Evolutionary conservation across 129 eudicot species (phyloP), one percentile per base, ranked within the genome.

Genomic region (sunflower (Helianthus annuus)): DNA sequence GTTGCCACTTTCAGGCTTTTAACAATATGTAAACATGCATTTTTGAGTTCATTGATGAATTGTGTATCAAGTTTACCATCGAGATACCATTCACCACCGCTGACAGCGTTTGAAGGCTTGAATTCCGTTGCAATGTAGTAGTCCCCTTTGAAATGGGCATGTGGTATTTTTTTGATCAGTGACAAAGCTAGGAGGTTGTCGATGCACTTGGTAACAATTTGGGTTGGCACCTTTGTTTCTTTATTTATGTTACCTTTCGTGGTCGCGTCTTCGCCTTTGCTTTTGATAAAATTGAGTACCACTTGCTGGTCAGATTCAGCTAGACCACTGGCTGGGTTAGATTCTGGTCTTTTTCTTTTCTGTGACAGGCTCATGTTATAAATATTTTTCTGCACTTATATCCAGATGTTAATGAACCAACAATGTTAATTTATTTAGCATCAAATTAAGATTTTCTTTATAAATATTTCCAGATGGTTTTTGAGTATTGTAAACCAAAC

Each of bases 31-130:
- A 29, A 42, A 79, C 87, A 84, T 9, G 62, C 0, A 7, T 32
- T 32, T 72, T 62, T 86, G 2, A 86, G 78, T 10, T 14, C 39
- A 10, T 19, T 19, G 22, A 91, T 84, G 54, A 80, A 72, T 2
- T 53, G 79, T 12, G 55, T 66, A 66, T 88, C 90, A 4, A 91
- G 88, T 7, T 76, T 53, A 38, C 96, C 97, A 19, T 78, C 86
- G 1, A 39, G 64, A 62, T 84, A 91, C 92, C 92, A 91, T 4
- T 55, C 70, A 6, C 97, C 97, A 6, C 97, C 97, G 2, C 81
- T 82, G 5, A 88, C 46, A 60, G 84, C 85, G 38, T 63, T 76
- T 0, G 97, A 71, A 4, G 97, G 90, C 71, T 77, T 83, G 59
- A 76, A 82, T 62, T 86, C 92, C 5, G 66, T 19, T 13, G 83